Evolutionary conservation across 768 basidiomycete genomes (phyloP), one percentile per base, ranked within the genome.

Genomic region (Russula olivacea): DNA sequence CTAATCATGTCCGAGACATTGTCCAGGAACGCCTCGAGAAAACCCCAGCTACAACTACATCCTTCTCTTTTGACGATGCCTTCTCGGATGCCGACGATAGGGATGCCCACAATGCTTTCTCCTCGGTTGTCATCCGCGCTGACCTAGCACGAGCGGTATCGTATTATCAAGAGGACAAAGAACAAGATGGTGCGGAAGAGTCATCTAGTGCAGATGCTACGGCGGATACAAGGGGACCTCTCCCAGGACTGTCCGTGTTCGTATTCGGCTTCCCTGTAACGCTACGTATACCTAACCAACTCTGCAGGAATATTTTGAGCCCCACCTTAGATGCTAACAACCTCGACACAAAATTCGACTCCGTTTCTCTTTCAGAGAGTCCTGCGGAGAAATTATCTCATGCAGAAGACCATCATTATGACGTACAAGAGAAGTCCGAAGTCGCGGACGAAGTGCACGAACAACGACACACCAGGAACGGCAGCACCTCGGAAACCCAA

Each of bases 1-100:
- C 30, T 45, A 51, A 61, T 40, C 34, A 58, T 10, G 49, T n/a
- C 34, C 47, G 53, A n/a, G 30, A 43, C 4, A 23, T 56, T 25
- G 7, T 55, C 30, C 59, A 56, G 40, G 57, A 49, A 41, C 41
- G 12, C 19, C 30, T 58, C 14, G 48, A 28, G 9, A 57, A 66
- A 49, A 21, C 17, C 6, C 32, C 38, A 40, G 38, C 53, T 15
- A 28, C 57, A 21, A 48, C 53, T 1, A 25, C 53, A 2, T 23
- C 61, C 28, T 63, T 66, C 38, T 25, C 66, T 41, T 32, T 68
- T 21, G 88, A 90, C 74, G 89, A 91, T 71, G 85, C 86, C 15
- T 91, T 91, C 73, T 79, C 80, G 1, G 84, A 84, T 53, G 76
- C 72, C 11, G 83, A 84, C 10, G 83, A 83, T 61, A 74, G 76